phyloP scores from a whole-genome alignment of 2,329 filamentous ascomycete genomes.

The Alternaria burnsii region DNA sequence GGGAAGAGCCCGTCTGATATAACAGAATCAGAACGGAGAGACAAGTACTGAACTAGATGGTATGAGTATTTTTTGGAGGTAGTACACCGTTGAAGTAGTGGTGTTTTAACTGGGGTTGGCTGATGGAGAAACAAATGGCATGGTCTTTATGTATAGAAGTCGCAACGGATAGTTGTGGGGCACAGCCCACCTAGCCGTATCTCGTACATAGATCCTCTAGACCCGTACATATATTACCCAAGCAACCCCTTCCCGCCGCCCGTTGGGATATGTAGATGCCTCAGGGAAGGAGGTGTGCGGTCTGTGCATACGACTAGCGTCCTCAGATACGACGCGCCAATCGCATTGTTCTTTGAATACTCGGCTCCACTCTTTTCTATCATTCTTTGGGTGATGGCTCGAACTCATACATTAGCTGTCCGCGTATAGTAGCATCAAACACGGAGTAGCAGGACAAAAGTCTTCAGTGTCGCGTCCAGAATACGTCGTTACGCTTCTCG shows the following conservation, averaged over 20 bases:
- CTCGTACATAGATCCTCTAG: conserved; percentile 4
- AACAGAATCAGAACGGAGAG: not conserved
- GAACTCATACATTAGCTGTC: not conserved
- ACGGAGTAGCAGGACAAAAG: not conserved
- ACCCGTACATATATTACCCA: not conserved
- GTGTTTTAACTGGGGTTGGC: not conserved
- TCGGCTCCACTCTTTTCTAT: not conserved
- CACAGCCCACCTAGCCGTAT: conserved; percentile 1
- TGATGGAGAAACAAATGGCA: not conserved
- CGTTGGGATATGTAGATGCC: not conserved
- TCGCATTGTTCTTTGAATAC: conserved; percentile 9
- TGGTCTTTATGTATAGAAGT: conserved; percentile 2
- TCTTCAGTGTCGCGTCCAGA: not conserved
- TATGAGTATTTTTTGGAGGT: not conserved
- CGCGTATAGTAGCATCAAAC: not conserved
- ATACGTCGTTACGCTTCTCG: not conserved
- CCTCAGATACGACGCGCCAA: conserved; percentile 8
- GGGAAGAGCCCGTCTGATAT: not conserved
- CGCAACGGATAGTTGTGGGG: not conserved
- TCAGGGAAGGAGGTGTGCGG: not conserved
- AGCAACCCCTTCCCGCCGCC: not conserved
- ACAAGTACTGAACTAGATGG: not conserved
- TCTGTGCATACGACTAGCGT: conserved; percentile 15
- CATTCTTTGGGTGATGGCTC: not conserved
- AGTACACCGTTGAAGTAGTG: not conserved